Evolutionary conservation across 2,329 filamentous ascomycete genomes (phyloP), one percentile per base, ranked within the genome.

Genomic region (Amesomyces nigricolor): DNA sequence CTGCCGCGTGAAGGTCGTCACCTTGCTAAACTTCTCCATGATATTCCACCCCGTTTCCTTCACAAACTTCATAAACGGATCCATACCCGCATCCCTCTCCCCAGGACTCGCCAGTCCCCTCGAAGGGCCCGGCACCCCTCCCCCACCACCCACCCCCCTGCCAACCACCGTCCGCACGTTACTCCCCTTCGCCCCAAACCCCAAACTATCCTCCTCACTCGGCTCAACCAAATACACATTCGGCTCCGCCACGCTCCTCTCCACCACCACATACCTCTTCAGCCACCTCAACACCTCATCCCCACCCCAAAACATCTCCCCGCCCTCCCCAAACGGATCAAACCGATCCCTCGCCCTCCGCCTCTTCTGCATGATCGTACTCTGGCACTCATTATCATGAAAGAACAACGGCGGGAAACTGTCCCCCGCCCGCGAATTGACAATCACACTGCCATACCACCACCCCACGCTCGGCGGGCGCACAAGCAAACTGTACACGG

Each of bases 11-110:
- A 99, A 96, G 0, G 91, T 97, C 0, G 94, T 99, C 46, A 99
- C 94, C 69, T 95, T 94, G 73, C 91, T 95, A 66, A 99, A 88
- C 70, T 95, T 94, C 71, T 99, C 94, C 74, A 99, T 82, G 54
- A 99, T 85, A 62, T 89, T 96, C 94, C 94, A 99, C 35, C 91
- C 84, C 0, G 92, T 90, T 70, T 97, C 91, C 69, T 96, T 97
- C 62, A 97, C 78, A 45, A 91, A 89, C 70, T 96, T 96, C 62
- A 89, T 89, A 47, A 99, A 83, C 0, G 92, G 91, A 66, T 99
- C 92, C 89, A 95, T 95, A 48, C 83, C 81, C 1, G 83, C 88
- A 64, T 92, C 88, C n/a, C 49, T 26, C 16, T 39, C 49, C 19
- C 45, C 49, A 4, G 14, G 16, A 14, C 30, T 19, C 32, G 32